Conservation (phyloP, 164 flowering plant genomes). For the Kingdonia uniflora region DNA sequence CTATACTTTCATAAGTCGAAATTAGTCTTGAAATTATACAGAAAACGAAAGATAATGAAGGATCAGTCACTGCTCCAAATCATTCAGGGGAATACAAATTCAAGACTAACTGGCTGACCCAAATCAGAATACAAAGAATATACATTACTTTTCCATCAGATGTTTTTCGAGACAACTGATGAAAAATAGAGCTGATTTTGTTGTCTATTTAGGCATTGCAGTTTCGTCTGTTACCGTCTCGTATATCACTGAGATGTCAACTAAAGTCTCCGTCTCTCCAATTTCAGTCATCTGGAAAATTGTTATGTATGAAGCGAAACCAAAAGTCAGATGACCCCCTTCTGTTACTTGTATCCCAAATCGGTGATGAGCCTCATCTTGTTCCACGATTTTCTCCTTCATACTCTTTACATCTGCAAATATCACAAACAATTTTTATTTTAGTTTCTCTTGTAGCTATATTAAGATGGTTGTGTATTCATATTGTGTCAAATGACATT, state of each 20-base stretch:
- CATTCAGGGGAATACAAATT: too few relatives aligned
- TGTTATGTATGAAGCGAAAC: constrained; percentile 28
- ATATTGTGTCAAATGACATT: not conserved
- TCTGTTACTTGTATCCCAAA: constrained; percentile 29
- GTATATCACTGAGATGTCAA: constrained; percentile 22
- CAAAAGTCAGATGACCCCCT: constrained; percentile 29
- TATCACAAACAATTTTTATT: not conserved
- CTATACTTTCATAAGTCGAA: too few relatives aligned
- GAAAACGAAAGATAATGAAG: too few relatives aligned
- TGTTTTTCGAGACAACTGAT: constrained; percentile 21
- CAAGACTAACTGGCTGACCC: too few relatives aligned
- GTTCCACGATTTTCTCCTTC: constrained; percentile 32
- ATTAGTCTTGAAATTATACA: too few relatives aligned
- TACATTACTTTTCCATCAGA: constrained; percentile 10
- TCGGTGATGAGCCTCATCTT: constrained; percentile 23
- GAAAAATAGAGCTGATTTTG: constrained; percentile 13
- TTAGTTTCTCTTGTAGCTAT: not conserved
- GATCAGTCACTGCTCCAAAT: too few relatives aligned
- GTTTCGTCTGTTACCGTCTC: constrained; percentile 15
- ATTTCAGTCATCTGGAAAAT: constrained; percentile 17
- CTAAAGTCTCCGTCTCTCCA: constrained; percentile 19
- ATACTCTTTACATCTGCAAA: constrained; percentile 17
- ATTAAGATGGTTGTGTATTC: not conserved
- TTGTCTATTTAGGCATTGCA: constrained; percentile 13
- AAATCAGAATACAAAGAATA: not conserved